Conservation (phyloP, 2,329 filamentous ascomycete genomes). For the Fusarium sp. region DNA sequence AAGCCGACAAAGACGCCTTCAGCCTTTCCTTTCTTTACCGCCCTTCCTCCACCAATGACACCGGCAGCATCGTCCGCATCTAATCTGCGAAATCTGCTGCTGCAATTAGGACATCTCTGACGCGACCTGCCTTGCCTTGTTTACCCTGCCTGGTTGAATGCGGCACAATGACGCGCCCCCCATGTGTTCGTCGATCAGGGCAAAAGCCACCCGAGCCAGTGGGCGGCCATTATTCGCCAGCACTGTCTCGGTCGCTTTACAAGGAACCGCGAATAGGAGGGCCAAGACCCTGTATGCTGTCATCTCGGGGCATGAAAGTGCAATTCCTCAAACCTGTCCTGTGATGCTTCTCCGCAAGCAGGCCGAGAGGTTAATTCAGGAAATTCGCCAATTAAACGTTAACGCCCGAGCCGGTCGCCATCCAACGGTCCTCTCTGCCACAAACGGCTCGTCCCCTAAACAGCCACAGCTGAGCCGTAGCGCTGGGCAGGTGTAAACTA, state of each 20-base stretch:
- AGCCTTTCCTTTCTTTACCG: neutral
- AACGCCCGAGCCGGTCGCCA: constrained; percentile 27
- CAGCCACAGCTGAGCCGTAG: constrained; percentile 32
- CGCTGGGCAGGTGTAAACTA: constrained; percentile 6
- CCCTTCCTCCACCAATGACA: constrained; percentile 30
- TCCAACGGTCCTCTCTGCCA: constrained; percentile 14
- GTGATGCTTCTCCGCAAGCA: neutral
- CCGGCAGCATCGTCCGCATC: constrained; percentile 14
- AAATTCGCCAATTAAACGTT: constrained; percentile 21
- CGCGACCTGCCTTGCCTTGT: neutral
- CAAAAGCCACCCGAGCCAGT: neutral
- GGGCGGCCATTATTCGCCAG: neutral
- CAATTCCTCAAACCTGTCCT: constrained; percentile 6
- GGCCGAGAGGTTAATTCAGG: constrained; percentile 6
- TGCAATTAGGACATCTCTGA: neutral
- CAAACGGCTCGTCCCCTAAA: constrained; percentile 5
- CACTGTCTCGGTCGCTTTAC: neutral
- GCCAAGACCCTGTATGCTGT: neutral
- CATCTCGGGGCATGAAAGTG: neutral
- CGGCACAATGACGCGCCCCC: constrained; percentile 22
- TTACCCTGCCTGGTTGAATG: constrained; percentile 4
- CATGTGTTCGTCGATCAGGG: constrained; percentile 18
- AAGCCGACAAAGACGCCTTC: neutral
- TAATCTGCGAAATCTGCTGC: constrained; percentile 29
- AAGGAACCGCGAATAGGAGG: neutral